phyloP scores from a whole-genome alignment of 2,329 filamentous ascomycete species.

The Thelonectria rubi region DNA sequence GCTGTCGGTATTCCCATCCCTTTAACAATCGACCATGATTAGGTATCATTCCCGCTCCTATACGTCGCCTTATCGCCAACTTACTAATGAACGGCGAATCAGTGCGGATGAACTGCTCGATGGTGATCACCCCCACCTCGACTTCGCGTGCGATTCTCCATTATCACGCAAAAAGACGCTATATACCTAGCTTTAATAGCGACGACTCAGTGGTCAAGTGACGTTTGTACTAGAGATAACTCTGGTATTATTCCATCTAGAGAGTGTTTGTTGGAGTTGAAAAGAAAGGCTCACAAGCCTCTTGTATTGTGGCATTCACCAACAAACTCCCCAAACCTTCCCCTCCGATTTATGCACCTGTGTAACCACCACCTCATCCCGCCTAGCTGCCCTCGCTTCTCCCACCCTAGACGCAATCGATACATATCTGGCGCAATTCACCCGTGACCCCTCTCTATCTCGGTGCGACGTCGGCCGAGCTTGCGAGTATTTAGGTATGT shows the following conservation, averaged over 20 bases:
- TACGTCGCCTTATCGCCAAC: no score
- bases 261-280: no score
- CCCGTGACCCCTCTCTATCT: background rate
- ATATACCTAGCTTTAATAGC: background rate
- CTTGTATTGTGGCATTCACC: no score
- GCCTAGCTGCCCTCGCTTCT: background rate
- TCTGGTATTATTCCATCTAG: no score
- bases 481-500: background rate
- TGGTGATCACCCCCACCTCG: background rate
- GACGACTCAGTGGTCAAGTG: background rate
- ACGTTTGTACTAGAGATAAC: no score
- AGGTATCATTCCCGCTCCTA: no score
- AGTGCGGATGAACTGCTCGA: background rate
- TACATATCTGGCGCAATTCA: conserved; percentile 15
- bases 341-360: background rate
- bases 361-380: background rate
- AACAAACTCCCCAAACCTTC: no score
- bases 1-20: no score
- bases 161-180: background rate
- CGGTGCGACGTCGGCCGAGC: conserved; percentile 8
- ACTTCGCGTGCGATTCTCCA: background rate
- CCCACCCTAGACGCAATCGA: conserved; percentile 7
- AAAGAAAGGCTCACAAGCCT: no score
- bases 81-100: background rate
- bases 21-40: no score